Percentiles rank a stretch among this genome's conserved stretches.
These are phyloP conservation scores for Pythium apleroticum DNA, from an alignment of 352 stramenopile genomes.

Conservation along the genomic window DNA sequence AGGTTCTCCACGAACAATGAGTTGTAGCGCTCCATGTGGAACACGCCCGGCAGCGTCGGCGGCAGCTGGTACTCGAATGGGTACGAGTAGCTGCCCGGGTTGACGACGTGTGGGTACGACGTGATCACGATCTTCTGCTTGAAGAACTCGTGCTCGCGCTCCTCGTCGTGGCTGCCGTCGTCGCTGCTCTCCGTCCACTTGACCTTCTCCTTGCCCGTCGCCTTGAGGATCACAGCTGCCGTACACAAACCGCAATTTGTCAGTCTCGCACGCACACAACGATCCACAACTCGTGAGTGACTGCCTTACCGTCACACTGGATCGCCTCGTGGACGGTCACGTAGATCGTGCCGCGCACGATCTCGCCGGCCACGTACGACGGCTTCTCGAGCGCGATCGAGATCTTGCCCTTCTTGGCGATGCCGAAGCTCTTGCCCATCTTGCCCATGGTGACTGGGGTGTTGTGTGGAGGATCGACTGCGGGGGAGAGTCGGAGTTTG, in stretches of 20 bases:
- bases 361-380: conserved; percentile 60
- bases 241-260: background rate
- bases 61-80: conserved; percentile 70
- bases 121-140: conserved; percentile 71
- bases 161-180: conserved; percentile 33
- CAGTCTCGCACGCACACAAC: background rate
- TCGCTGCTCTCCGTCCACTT: conserved; percentile 45
- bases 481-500: background rate
- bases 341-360: conserved; percentile 64
- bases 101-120: conserved; percentile 36
- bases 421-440: conserved; percentile 40
- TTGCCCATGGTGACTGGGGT: conserved; percentile 29
- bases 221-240: conserved; percentile 65
- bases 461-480: background rate
- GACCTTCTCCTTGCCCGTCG: conserved; percentile 67
- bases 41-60: conserved; percentile 46
- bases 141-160: conserved; percentile 59
- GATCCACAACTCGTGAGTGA: too few relatives aligned
- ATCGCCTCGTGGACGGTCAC: conserved; percentile 60
- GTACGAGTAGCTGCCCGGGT: conserved; percentile 53
- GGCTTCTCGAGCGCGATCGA: conserved; percentile 54
- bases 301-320: conserved; percentile 60
- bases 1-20: conserved; percentile 42
- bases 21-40: conserved; percentile 51
- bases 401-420: conserved; percentile 70